Evolutionary conservation across 108 stramenopile species (phyloP).

Genomic region (Mediolabrus comicus): DNA sequence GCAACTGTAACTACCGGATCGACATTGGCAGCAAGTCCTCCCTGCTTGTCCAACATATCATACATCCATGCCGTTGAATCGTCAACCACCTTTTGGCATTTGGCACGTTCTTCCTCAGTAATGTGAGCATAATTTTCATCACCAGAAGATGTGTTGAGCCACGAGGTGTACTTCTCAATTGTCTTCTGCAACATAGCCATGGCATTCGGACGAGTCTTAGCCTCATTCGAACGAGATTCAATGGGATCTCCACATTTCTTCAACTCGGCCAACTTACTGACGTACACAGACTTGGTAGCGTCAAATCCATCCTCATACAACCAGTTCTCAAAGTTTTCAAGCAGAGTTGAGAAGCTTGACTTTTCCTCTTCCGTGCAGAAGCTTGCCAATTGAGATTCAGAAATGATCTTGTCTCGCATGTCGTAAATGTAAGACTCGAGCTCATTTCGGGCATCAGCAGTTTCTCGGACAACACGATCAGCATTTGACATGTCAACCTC

Average conservation of each 20-base stretch:
- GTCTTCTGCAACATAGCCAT: constrained; percentile 70
- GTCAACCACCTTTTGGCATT: constrained; percentile 71
- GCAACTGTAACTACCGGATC: constrained; percentile 85
- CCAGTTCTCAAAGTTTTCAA: constrained; percentile 95
- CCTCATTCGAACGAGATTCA: constrained; percentile 82
- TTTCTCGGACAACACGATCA: constrained; percentile 93
- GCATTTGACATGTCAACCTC: constrained; percentile 88
- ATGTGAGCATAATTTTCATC: constrained; percentile 89
- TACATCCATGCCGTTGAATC: constrained; percentile 90
- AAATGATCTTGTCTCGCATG: constrained; percentile 95
- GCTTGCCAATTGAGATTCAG: constrained; percentile 67
- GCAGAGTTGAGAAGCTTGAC: constrained; percentile 55
- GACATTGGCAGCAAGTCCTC: constrained; percentile 53
- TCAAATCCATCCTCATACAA: constrained; percentile 98
- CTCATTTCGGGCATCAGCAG: constrained; percentile 96
- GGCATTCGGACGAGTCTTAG: constrained; percentile 67
- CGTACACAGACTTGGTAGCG: constrained; percentile 90
- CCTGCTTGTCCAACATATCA: constrained; percentile 92
- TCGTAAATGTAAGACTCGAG: constrained; percentile 98
- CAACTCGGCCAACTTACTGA: constrained; percentile 85
- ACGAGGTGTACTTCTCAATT: constrained; percentile 82
- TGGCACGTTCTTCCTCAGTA: constrained; percentile 84
- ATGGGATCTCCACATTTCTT: constrained; percentile 87
- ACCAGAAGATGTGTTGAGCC: constrained; percentile 74
- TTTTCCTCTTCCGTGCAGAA: constrained; percentile 89